phyloP scores from a whole-genome alignment of 116 monocot genomes.

The Zostera marina region DNA sequence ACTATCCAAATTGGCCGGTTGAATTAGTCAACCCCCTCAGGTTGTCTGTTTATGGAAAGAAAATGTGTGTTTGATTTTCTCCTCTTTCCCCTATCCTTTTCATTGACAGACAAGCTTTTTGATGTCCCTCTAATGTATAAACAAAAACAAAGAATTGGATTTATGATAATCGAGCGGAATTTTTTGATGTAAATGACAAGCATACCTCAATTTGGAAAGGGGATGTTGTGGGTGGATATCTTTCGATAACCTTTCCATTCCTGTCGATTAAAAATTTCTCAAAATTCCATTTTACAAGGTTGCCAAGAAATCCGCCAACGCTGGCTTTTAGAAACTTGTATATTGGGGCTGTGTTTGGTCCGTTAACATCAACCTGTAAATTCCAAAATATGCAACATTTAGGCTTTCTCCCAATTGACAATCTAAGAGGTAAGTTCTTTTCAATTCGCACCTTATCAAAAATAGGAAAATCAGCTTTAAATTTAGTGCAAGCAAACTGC shows the following conservation, averaged over 20 bases:
- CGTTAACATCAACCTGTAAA: slow-evolving; percentile 20
- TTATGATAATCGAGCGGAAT: background rate
- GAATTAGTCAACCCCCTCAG: too few relatives aligned
- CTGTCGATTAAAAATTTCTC: slow-evolving; percentile 38
- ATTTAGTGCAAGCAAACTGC: slow-evolving; percentile 4
- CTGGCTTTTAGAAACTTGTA: slow-evolving; percentile 26
- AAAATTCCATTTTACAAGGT: slow-evolving; percentile 78
- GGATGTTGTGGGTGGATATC: slow-evolving; percentile 41
- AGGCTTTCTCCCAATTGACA: background rate
- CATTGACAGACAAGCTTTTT: background rate
- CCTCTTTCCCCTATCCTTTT: background rate
- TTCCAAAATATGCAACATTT: background rate
- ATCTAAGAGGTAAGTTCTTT: background rate
- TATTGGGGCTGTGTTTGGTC: slow-evolving; percentile 15
- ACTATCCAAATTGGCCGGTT: too few relatives aligned
- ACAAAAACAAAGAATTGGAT: background rate
- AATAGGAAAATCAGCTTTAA: slow-evolving; percentile 6
- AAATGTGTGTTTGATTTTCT: too few relatives aligned
- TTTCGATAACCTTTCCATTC: slow-evolving; percentile 29
- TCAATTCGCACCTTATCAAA: background rate
- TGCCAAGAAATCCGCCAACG: slow-evolving; percentile 22
- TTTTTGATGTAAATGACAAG: background rate
- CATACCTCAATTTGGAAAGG: slow-evolving; percentile 7
- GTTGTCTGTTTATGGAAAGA: too few relatives aligned
- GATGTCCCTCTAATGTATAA: slow-evolving; percentile 1